These are phyloP conservation scores for Pythium graminicola DNA, from an alignment of 352 stramenopile genomes.

Conservation along the genomic window DNA sequence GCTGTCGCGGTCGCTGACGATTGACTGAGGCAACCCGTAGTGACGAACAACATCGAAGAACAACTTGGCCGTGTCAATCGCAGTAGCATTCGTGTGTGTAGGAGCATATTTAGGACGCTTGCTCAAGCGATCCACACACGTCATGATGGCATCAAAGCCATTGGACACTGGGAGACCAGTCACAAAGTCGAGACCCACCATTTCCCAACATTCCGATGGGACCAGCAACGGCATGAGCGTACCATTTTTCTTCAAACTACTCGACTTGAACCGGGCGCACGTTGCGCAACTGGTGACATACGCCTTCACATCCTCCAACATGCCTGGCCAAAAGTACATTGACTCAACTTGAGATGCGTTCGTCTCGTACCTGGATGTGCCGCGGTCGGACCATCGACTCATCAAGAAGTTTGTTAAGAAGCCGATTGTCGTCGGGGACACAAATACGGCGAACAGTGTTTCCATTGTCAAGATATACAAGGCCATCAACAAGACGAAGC, in stretches of 20 bases:
- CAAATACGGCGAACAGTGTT: background rate
- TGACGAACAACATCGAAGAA: conserved; percentile 24
- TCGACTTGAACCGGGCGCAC: conserved; percentile 7
- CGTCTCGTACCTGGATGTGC: background rate
- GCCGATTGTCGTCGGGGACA: background rate
- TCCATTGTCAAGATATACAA: background rate
- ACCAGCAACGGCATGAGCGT: conserved; percentile 11
- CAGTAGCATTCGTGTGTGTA: conserved; percentile 4
- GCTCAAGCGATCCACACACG: conserved; percentile 5
- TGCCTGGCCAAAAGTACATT: conserved; percentile 1
- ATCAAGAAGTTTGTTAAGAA: background rate
- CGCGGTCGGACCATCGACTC: background rate
- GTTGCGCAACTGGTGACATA: conserved; percentile 16
- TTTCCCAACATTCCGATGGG: conserved; percentile 19
- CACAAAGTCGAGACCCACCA: conserved; percentile 17
- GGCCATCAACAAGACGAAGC: background rate
- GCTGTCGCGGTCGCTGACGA: conserved; percentile 20
- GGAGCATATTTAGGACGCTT: conserved; percentile 19
- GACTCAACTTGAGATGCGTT: background rate
- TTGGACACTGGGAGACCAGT: conserved; percentile 14
- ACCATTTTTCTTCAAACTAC: conserved; percentile 9
- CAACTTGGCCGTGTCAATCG: background rate
- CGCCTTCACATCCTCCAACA: conserved; percentile 9
- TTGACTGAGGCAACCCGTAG: conserved; percentile 11
- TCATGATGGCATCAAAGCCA: conserved; percentile 11